A percentile compares a stretch with the other conserved stretches of the same genome.
Conservation (phyloP, 108 stramenopile species). For the Fistulifera solaris region DNA sequence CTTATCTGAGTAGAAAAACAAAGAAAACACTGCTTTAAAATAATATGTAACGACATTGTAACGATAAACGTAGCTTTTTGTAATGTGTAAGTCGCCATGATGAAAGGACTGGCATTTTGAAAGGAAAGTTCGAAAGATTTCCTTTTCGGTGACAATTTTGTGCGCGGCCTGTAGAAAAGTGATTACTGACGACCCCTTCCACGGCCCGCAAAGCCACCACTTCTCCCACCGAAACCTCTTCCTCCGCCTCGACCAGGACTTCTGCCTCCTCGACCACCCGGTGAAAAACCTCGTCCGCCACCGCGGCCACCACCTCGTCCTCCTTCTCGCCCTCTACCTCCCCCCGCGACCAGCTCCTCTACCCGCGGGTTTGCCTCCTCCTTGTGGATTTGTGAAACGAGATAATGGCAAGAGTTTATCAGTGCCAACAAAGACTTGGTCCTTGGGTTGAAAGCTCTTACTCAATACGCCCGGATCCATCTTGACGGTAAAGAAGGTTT, state of each 20-base stretch:
- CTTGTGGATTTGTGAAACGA: conserved; percentile 82
- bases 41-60: too few relatives aligned
- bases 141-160: too few relatives aligned
- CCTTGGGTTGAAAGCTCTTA: conserved; percentile 84
- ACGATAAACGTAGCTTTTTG: too few relatives aligned
- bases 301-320: conserved; percentile 24
- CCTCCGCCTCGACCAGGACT: conserved; percentile 54
- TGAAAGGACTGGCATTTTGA: too few relatives aligned
- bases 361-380: conserved; percentile 10
- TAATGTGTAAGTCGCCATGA: too few relatives aligned
- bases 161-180: too few relatives aligned
- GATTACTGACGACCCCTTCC: conserved; percentile 6
- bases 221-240: conserved; percentile 42
- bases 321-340: conserved; percentile 37
- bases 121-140: too few relatives aligned
- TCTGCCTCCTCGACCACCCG: conserved; percentile 27
- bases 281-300: conserved; percentile 14
- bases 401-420: conserved; percentile 88
- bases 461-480: conserved; percentile 90
- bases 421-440: conserved; percentile 85
- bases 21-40: too few relatives aligned
- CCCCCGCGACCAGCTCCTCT: conserved; percentile 52
- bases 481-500: conserved; percentile 94
- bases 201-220: conserved; percentile 46
- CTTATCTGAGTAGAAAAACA: too few relatives aligned